Base-by-base conservation (phyloP, 1,139 yeast genomes). In the Zygoascus hellenicus region DNA sequence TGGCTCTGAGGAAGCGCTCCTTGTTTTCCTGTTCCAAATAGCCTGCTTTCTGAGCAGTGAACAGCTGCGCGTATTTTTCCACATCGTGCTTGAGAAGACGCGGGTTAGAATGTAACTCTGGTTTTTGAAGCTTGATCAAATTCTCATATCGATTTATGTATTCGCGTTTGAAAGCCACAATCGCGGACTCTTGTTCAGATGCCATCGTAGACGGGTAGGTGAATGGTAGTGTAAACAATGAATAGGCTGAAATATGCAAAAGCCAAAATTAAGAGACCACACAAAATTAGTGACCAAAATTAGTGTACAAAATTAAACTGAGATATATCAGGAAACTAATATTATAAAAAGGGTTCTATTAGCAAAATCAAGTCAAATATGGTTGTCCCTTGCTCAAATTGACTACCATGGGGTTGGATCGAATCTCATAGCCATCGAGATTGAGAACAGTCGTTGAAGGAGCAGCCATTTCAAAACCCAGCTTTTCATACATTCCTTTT, bases 1-100 rank as follows among this genome's bases (percentile, higher is more conserved):
- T 57, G 9, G 65, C 57, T 13, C 78, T 58, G 39, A 81, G 64
- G 58, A 81, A 81, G 63, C 77, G 73, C 52, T 81, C 84, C 54
- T 83, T 72, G 1, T 86, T 75, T 56, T 81, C 88, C 56, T 81
- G 84, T 58, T 82, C 89, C 43, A 81, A 62, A 58, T 80, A 81
- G 42, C 79, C 73, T 51, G 80, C 78, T 58, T 81, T 80, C 41
- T 81, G 65, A 47, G 79, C 70, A 15, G 74, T 70, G 52, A 76
- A 75, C 30, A 71, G 61, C 51, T 72, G 74, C 48, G 68, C 51
- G 36, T 53, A 54, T 40, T 52, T 49, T 38, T 52, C 57, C n/a
- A 58, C 65, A 38, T 63, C 64, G 37, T 48, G 51, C 15, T 54
- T 57, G 19, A 60, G 49, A 41, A 56, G 50, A 29, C 44, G 50